These are phyloP conservation scores for Crinitomyces ghanaensis DNA, from an alignment of 805 yeast genomes.

Conservation along the genomic window DNA sequence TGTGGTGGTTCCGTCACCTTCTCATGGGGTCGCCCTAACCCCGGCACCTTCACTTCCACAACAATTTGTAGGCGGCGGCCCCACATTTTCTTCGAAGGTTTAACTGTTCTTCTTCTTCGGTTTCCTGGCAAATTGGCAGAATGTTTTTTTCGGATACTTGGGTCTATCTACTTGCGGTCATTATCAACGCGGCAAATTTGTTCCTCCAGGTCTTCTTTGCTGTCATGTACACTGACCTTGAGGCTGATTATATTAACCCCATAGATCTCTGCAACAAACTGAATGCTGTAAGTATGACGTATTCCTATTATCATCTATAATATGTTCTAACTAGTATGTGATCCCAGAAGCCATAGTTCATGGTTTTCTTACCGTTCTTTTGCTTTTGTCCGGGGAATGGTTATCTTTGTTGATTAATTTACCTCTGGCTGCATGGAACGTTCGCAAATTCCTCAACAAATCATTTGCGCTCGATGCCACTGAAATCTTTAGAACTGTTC, in stretches of 20 bases:
- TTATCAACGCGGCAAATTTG: conserved; percentile 72
- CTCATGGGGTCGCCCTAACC: too few species aligned
- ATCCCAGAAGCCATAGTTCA: conserved; percentile 85
- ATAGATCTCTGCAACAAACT: conserved; percentile 90
- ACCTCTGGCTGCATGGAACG: conserved; percentile 77
- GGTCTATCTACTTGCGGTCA: conserved; percentile 41
- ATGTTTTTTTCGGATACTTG: too few species aligned
- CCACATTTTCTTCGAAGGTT: too few species aligned
- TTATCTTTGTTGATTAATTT: conserved; percentile 72
- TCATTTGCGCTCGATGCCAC: conserved; percentile 90
- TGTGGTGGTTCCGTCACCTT: too few species aligned
- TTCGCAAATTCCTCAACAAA: conserved; percentile 64
- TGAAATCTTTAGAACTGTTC: conserved; percentile 89
- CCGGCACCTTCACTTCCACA: too few species aligned
- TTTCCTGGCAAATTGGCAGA: conserved; percentile 9
- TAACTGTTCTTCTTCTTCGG: conserved; percentile 7
- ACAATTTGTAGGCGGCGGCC: too few species aligned
- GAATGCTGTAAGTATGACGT: conserved; percentile 35
- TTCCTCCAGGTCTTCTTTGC: conserved; percentile 88
- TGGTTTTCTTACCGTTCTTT: conserved; percentile 46
- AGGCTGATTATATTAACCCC: conserved; percentile 80
- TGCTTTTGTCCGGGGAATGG: conserved; percentile 88
- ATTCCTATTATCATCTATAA: background rate
- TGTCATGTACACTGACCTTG: conserved; percentile 85
- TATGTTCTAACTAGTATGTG: conserved; percentile 37